phyloP scores from a whole-genome alignment of 2,329 filamentous ascomycete genomes.

The Emmonsia crescens region DNA sequence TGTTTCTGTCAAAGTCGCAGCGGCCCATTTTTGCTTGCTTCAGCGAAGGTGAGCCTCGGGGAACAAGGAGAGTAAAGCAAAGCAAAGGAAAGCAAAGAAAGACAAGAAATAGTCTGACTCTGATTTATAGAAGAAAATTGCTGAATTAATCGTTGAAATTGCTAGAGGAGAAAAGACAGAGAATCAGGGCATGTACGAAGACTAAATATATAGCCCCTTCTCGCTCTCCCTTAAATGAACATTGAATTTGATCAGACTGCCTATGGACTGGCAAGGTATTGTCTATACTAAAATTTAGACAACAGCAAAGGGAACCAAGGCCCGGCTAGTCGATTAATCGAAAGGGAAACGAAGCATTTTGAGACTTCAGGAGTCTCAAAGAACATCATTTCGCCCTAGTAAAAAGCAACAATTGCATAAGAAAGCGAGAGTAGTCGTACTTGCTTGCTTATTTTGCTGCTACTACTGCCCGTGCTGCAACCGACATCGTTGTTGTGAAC shows the following conservation, averaged over 20 bases:
- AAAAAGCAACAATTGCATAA: neutral
- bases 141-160: neutral
- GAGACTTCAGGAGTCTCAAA: neutral
- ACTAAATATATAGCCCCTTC: neutral
- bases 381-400: neutral
- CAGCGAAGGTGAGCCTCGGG: neutral
- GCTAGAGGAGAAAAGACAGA: neutral
- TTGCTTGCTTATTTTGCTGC: neutral
- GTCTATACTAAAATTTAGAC: neutral
- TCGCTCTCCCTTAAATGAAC: neutral
- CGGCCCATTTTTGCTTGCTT: neutral
- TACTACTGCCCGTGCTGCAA: neutral
- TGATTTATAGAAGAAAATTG: neutral
- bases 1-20: neutral
- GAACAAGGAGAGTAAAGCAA: neutral
- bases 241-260: neutral
- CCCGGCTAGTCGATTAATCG: neutral
- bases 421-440: neutral
- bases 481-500: neutral
- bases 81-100: neutral
- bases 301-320: no score
- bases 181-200: neutral
- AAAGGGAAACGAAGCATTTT: neutral
- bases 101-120: neutral
- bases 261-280: neutral